A percentile compares a stretch with the other conserved stretches of the same genome.
These are phyloP conservation scores for Termitomyces sp. DNA, from an alignment of 768 basidiomycete genomes.

Conservation along the genomic window DNA sequence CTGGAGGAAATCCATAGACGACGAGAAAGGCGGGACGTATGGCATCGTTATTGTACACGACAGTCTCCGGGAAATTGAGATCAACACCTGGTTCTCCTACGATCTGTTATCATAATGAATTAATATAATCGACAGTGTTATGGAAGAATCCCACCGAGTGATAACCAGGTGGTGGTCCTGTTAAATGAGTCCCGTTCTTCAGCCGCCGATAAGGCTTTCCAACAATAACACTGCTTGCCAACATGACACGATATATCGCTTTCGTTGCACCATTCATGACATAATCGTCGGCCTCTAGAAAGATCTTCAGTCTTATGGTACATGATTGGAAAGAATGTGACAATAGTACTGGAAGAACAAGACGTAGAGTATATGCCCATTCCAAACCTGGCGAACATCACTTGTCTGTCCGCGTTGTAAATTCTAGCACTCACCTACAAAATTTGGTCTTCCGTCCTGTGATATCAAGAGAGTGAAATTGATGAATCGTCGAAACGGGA, in stretches of 20 bases:
- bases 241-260: conserved; percentile 44
- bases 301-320: neutral
- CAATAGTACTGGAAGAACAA: conserved; percentile 59
- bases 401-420: neutral
- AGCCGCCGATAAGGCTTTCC: conserved; percentile 52
- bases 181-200: conserved; percentile 45
- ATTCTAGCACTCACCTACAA: conserved; percentile 33
- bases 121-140: neutral
- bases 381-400: conserved; percentile 48
- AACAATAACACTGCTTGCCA: conserved; percentile 62
- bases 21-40: conserved; percentile 65
- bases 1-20: conserved; percentile 47
- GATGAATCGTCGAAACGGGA: neutral
- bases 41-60: conserved; percentile 64
- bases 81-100: conserved; percentile 61
- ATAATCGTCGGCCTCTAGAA: conserved; percentile 67
- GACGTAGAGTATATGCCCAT: conserved; percentile 64
- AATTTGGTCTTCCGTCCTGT: conserved; percentile 47
- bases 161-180: conserved; percentile 52
- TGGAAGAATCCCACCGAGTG: conserved; percentile 45
- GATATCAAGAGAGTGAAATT: neutral
- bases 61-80: conserved; percentile 68
- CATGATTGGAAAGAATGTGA: neutral
- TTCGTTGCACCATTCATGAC: conserved; percentile 37
- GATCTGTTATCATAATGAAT: conserved; percentile 32